These are phyloP conservation scores for Adenanthera pavonina DNA, from an alignment of 306 rosid genomes.

Conservation along the genomic window DNA sequence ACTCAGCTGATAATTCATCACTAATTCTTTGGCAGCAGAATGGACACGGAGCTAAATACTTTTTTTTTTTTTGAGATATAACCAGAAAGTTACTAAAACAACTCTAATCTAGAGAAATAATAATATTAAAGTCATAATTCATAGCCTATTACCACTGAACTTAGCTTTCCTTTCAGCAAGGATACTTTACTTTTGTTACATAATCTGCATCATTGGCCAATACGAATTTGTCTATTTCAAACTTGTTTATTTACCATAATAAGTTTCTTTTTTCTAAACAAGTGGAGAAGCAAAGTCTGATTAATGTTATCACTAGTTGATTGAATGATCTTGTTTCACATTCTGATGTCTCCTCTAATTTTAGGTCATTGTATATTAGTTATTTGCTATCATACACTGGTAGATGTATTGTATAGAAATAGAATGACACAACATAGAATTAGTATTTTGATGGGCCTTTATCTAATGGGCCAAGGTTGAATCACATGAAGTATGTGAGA, in stretches of 20 bases:
- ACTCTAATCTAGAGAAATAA: neutral
- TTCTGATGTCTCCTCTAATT: neutral
- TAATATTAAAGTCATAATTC: neutral
- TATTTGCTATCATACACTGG: neutral
- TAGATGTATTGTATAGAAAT: neutral
- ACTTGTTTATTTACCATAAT: neutral
- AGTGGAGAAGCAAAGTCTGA: neutral
- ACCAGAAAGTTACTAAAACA: neutral
- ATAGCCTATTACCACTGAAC: neutral
- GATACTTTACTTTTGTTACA: neutral
- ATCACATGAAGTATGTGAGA: too few relatives aligned
- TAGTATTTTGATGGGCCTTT: too few relatives aligned
- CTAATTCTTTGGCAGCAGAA: slow-evolving; percentile 13
- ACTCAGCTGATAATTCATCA: slow-evolving; percentile 6
- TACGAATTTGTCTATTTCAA: neutral
- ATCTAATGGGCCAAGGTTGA: too few relatives aligned
- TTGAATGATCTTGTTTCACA: neutral
- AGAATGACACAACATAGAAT: neutral
- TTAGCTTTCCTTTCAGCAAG: neutral
- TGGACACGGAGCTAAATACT: neutral
- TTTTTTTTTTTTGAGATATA: neutral
- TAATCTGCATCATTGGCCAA: neutral
- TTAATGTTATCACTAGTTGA: neutral
- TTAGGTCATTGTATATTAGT: neutral
- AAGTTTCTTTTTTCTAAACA: neutral